A percentile compares a stretch with the other conserved stretches of the same genome.
Evolutionary conservation across 1,284 basidiomycete species (phyloP).

Genomic region (Wallemia hederae): DNA sequence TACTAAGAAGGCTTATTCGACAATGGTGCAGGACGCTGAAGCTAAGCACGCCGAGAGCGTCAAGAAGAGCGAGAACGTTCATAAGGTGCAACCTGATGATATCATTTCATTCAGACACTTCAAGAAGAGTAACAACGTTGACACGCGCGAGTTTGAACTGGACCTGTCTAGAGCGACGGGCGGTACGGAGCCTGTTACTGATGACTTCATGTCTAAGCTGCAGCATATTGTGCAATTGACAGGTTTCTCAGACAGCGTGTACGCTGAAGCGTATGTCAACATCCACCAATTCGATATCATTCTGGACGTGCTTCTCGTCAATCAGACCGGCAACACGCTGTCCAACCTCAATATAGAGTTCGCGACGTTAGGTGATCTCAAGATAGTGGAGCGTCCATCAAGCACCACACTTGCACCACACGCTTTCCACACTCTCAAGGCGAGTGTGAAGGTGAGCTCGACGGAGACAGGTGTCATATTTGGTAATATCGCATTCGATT

Average conservation of each 20-base stretch:
- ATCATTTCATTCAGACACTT: conserved; percentile 77
- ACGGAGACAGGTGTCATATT: conserved; percentile 88
- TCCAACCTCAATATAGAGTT: conserved; percentile 96
- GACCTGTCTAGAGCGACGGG: conserved; percentile 81
- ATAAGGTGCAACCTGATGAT: conserved; percentile 70
- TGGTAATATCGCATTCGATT: conserved; percentile 86
- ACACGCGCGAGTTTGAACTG: conserved; percentile 38
- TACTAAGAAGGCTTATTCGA: conserved; percentile 72
- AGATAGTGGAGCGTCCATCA: conserved; percentile 79
- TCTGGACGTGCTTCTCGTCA: conserved; percentile 83
- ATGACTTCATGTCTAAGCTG: conserved; percentile 90
- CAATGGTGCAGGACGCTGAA: conserved; percentile 80
- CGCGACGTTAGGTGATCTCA: conserved; percentile 85
- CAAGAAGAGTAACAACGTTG: conserved; percentile 26
- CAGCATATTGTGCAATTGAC: conserved; percentile 87
- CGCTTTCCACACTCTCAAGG: conserved; percentile 94
- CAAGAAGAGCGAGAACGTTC: conserved; percentile 40
- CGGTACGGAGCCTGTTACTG: conserved; percentile 28
- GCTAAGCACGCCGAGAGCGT: conserved; percentile 69
- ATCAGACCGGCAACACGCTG: conserved; percentile 77
- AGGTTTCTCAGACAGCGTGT: conserved; percentile 90
- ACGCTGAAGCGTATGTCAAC: conserved; percentile 93
- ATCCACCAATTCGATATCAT: conserved; percentile 96
- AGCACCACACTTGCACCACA: conserved; percentile 83
- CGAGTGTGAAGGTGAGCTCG: conserved; percentile 89